Evolutionary conservation across 768 basidiomycete species (phyloP).

Genomic region (Boletus pseudopeckii): DNA sequence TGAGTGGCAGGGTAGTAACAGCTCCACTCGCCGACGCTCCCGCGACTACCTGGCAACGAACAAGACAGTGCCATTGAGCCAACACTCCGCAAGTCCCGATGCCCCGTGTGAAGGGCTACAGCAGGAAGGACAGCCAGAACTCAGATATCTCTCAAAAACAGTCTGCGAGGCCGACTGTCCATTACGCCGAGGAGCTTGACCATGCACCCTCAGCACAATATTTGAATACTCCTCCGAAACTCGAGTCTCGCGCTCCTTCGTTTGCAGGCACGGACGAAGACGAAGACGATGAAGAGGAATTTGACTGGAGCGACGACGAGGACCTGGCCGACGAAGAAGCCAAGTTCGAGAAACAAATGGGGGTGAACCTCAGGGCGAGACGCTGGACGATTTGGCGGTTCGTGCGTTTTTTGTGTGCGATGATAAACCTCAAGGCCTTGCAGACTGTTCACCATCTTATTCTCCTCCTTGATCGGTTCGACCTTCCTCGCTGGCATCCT

Average conservation of each 20-base stretch:
- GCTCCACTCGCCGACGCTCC: constrained; percentile 9
- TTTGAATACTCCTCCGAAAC: constrained; percentile 28
- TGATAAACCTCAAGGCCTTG: background rate
- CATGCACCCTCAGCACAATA: constrained; percentile 21
- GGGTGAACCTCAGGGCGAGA: constrained; percentile 39
- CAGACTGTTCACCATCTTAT: constrained; percentile 59
- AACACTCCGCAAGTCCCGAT: constrained; percentile 20
- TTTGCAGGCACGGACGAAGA: constrained; percentile 55
- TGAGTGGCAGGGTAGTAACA: too few relatives aligned
- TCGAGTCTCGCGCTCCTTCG: constrained; percentile 41
- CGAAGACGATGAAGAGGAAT: constrained; percentile 53
- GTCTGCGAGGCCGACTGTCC: constrained; percentile 42
- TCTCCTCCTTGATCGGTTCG: constrained; percentile 73
- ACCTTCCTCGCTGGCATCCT: constrained; percentile 60
- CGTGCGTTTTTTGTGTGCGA: constrained; percentile 16
- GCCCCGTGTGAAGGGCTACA: background rate
- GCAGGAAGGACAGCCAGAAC: constrained; percentile 11
- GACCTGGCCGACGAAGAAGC: constrained; percentile 70
- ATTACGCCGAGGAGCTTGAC: constrained; percentile 47
- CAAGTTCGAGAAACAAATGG: constrained; percentile 61
- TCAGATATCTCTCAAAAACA: constrained; percentile 14
- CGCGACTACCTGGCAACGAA: constrained; percentile 14
- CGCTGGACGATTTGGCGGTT: constrained; percentile 58
- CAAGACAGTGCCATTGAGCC: constrained; percentile 18
- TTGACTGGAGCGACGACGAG: constrained; percentile 78